Evolutionary conservation across 2,329 filamentous ascomycete genomes (phyloP), one percentile per base, ranked within the genome.

Genomic region (Neofusicoccum laricinum): DNA sequence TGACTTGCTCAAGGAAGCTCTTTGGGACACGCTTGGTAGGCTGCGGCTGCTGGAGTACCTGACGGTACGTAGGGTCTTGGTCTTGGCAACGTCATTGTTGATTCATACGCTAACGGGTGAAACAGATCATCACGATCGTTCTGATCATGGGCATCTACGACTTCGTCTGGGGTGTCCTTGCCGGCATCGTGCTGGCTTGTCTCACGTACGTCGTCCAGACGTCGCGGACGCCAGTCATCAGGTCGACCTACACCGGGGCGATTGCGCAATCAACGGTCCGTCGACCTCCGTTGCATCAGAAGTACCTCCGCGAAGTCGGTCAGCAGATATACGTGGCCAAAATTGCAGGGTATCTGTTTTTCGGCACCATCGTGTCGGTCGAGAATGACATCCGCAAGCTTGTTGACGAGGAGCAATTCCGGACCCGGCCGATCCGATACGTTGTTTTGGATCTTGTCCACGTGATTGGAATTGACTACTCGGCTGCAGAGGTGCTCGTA

Each of bases 101-200:
- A n/a, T n/a, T 15, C 25, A 41, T 50, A 57, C 32, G 58, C 66
- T 49, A 43, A 50, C 25, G 15, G 34, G 17, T 61, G 49, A 48
- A 34, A n/a, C 65, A 88, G 86, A 88, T 97, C 50, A 80, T 97
- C 64, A 87, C 88, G 41, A 98, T 98, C 68, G 93, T 97, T 1
- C 80, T 97, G 19, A 92, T 96, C 43, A 99, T 99, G 95, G 95
- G 95, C 1, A 88, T 93, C 10, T 94, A 96, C 78, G 95, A 99
- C 77, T 99, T 99, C 73, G 95, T 99, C 3, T 87, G 93, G 32
- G 95, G 95, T 19, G 97, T 99, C 49, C 88, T 95, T 11, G 86
- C 97, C 34, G 95, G 95, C 4, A 96, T 99, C 63, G 84, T 96
- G 1, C 82, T 99, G 49, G 95, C 95, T 0, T 98, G 96, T 73